Evolutionary conservation across 495 filamentous ascomycete species (phyloP).

Genomic region (Cryomyces antarcticus): DNA sequence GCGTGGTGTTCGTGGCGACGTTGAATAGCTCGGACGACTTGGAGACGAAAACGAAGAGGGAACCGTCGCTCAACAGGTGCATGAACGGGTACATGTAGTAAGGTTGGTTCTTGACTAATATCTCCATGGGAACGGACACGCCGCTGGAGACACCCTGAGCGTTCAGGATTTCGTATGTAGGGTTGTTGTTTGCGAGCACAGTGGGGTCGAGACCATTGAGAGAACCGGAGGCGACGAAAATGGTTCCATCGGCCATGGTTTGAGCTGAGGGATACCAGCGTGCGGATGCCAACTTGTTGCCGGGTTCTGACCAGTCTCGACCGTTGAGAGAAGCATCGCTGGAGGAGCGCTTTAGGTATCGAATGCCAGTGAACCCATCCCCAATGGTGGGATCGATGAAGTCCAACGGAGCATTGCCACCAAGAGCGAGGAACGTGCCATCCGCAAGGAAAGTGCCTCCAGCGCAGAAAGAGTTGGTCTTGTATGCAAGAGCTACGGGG

Average conservation of each 20-base stretch:
- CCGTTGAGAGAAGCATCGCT: conserved; percentile 28
- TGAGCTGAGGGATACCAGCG: conserved; percentile 43
- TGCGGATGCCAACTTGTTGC: conserved; percentile 29
- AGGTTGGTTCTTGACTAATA: conserved; percentile 35
- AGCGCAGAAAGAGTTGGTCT: conserved; percentile 43
- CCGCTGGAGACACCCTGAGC: conserved; percentile 22
- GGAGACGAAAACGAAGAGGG: conserved; percentile 33
- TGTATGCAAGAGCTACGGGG: conserved; percentile 27
- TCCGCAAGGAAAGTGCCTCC: conserved; percentile 39
- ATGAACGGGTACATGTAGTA: conserved; percentile 51
- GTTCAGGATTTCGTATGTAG: conserved; percentile 38
- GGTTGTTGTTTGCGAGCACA: conserved; percentile 37
- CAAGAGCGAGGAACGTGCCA: conserved; percentile 31
- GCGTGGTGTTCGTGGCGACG: conserved; percentile 19
- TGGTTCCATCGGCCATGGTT: conserved; percentile 30
- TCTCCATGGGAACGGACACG: conserved; percentile 25
- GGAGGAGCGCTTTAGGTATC: conserved; percentile 29
- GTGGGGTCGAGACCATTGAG: conserved; percentile 39
- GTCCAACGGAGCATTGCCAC: conserved; percentile 35
- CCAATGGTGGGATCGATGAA: conserved; percentile 35
- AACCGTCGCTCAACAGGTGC: conserved; percentile 34
- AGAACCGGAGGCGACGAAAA: conserved; percentile 42
- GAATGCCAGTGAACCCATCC: conserved; percentile 36
- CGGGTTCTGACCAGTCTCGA: conserved; percentile 33
- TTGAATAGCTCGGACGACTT: conserved; percentile 37